Base-by-base conservation (phyloP, 1,139 yeast genomes). In the Yamadazyma triangularis region DNA sequence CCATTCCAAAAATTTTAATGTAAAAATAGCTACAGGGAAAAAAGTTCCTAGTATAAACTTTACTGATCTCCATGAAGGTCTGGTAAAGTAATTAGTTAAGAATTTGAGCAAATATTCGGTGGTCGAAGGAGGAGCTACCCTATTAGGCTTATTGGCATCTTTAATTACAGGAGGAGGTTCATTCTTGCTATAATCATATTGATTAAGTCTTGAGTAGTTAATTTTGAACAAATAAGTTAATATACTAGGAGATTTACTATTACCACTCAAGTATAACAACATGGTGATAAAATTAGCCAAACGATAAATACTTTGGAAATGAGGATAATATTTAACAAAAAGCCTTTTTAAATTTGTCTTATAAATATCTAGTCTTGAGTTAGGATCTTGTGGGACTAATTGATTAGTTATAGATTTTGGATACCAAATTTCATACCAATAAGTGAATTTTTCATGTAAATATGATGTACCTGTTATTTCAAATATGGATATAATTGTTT, bases 1-100 rank as follows among this genome's bases (percentile, higher is more conserved):
- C 97, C 97, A 89, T 54, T 91, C 97, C 31, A 88, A 69, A 45
- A 91, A 87, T 56, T 88, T 87, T 41, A 91, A 69, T 22, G 83
- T 53, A 52, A 91, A 89, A 37, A 91, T 83, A 2, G 95, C 86
- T 0, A 84, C 71, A 0, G 97, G 97, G 59, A 91, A 77, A 20
- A 84, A 64, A 2, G 75, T 74, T 19, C 73, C 78, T 16, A 73
- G 58, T 2, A 67, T 32, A 11, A 65, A 51, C 23, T 69, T 58
- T 4, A 68, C 38, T 1, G 61, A 29, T 24, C 49, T 57, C 56
- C 70, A 60, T 1, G 70, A 33, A 2, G 80, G 81, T 15, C 44
- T 46, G 4, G 70, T 51, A 20, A 69, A 45, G 20, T 51, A 51
- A 3, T 47, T 45, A 9, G 60, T 52, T 6, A 64, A 29, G 3